These are phyloP conservation scores for Aspergillus eucalypticola DNA, from an alignment of 2,329 filamentous ascomycete genomes.

Conservation along the genomic window DNA sequence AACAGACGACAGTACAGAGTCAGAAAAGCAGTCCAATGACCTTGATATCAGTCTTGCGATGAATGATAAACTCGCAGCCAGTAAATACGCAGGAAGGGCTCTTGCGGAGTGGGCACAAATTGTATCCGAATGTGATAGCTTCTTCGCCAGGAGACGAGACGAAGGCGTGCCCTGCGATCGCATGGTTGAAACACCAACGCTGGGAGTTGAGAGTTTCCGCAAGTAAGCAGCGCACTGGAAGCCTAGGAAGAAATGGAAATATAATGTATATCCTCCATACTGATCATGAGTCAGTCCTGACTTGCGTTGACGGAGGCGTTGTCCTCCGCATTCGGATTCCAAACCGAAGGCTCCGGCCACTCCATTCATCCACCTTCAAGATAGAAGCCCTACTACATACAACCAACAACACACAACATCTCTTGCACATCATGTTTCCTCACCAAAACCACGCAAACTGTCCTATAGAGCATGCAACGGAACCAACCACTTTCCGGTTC, in stretches of 20 bases:
- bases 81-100: slow-evolving; percentile 63
- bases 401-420: neutral
- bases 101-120: slow-evolving; percentile 65
- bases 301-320: neutral
- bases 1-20: neutral
- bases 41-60: slow-evolving; percentile 17
- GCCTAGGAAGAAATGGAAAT: slow-evolving; percentile 14
- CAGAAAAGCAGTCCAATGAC: slow-evolving; percentile 13
- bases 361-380: neutral
- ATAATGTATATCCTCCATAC: neutral
- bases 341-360: neutral
- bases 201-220: slow-evolving; percentile 64
- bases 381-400: neutral
- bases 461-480: neutral
- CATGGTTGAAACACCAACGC: slow-evolving; percentile 61
- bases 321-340: neutral
- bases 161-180: slow-evolving; percentile 61
- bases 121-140: slow-evolving; percentile 63
- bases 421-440: neutral
- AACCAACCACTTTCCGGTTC: neutral
- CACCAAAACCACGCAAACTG: neutral
- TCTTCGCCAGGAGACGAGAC: slow-evolving; percentile 61
- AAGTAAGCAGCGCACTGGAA: slow-evolving; percentile 33
- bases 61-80: slow-evolving; percentile 39
- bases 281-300: neutral